Conservation (phyloP, 192 early-diverging fungal genomes). For the Backusella morwellensis region DNA sequence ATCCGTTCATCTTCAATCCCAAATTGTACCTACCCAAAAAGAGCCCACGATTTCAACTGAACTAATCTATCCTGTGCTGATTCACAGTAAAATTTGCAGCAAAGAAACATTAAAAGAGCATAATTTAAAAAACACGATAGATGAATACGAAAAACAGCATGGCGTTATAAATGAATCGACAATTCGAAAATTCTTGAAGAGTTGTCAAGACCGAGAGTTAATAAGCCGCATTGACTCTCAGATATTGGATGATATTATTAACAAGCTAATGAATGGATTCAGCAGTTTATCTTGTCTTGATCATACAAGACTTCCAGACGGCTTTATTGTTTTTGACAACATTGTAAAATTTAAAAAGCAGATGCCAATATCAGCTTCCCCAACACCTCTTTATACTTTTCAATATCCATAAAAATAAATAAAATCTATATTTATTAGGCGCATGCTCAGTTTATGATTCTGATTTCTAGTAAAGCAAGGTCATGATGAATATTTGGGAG, state of each 20-base stretch:
- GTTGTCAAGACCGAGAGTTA: not conserved
- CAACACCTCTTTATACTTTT: conserved; percentile 30
- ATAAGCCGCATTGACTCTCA: not conserved
- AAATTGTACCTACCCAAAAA: conserved; percentile 11
- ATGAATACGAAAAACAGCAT: not conserved
- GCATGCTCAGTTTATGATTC: too few species aligned
- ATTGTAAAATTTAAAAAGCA: conserved; percentile 48
- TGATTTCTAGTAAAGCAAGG: too few species aligned
- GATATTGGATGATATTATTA: not conserved
- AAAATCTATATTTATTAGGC: not conserved
- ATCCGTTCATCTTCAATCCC: conserved; percentile 44
- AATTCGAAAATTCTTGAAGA: not conserved
- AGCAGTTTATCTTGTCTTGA: conserved; percentile 14
- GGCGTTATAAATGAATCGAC: not conserved
- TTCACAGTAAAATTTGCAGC: not conserved
- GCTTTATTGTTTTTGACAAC: conserved; percentile 42
- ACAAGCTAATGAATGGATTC: not conserved
- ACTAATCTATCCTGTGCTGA: conserved; percentile 1
- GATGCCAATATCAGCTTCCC: conserved; percentile 43
- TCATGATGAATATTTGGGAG: too few species aligned
- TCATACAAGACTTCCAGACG: conserved; percentile 32
- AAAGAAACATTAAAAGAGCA: not conserved
- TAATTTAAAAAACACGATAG: not conserved
- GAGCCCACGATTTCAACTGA: not conserved
- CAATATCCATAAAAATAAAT: not conserved